A percentile compares a stretch with the other conserved stretches of the same genome.
These are phyloP conservation scores for Tricholoma matsutake DNA, from an alignment of 768 basidiomycete genomes.

Conservation along the genomic window DNA sequence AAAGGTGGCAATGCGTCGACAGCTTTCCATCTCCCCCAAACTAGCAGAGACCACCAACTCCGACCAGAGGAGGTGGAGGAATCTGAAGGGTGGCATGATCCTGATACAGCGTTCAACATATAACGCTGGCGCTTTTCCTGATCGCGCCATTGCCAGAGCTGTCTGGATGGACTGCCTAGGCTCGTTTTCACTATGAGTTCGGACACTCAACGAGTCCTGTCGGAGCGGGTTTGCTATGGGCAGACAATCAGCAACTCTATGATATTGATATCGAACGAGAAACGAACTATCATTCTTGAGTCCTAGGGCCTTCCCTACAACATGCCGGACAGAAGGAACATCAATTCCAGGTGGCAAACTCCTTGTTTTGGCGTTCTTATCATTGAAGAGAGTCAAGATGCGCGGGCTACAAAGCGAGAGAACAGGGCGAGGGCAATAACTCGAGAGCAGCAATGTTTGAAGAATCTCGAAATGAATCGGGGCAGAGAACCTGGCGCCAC, in stretches of 20 bases:
- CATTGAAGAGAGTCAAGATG: conserved; percentile 43
- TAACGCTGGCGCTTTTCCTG: conserved; percentile 60
- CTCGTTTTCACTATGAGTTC: conserved; percentile 37
- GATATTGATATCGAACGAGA: conserved; percentile 1
- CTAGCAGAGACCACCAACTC: conserved; percentile 54
- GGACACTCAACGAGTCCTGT: not conserved
- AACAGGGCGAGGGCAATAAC: conserved; percentile 62
- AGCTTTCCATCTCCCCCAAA: conserved; percentile 58
- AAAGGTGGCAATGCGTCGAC: conserved; percentile 65
- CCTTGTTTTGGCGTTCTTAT: conserved; percentile 31
- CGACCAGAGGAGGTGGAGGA: conserved; percentile 66
- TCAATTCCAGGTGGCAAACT: conserved; percentile 19
- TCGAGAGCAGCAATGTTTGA: conserved; percentile 60
- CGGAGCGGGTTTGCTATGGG: conserved; percentile 6
- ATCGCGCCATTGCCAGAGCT: conserved; percentile 53
- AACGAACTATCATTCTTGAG: conserved; percentile 35
- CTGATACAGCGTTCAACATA: conserved; percentile 69
- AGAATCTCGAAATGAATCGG: conserved; percentile 60
- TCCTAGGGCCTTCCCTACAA: conserved; percentile 38
- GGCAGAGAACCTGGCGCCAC: conserved; percentile 39
- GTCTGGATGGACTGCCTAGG: conserved; percentile 54
- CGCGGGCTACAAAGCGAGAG: conserved; percentile 57
- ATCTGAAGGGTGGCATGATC: conserved; percentile 52
- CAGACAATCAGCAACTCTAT: conserved; percentile 14
- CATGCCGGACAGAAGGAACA: conserved; percentile 34